A percentile compares a stretch with the other conserved stretches of the same genome.
Evolutionary conservation across 306 rosid genomes (phyloP).

Genomic region (Carpinus viminea): DNA sequence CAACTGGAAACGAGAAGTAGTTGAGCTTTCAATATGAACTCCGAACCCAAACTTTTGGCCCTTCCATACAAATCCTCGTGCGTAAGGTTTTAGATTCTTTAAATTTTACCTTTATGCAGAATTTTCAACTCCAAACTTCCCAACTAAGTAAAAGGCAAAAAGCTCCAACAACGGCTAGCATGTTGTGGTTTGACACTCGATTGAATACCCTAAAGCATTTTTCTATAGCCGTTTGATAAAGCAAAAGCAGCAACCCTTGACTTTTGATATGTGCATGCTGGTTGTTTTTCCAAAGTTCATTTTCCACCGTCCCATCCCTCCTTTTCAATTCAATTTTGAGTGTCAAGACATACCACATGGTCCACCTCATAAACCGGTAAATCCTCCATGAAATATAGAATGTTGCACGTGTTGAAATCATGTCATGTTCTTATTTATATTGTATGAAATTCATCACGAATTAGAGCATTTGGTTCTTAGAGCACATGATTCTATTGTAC

Average conservation of each 20-base stretch:
- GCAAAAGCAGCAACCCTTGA: constrained; percentile 13
- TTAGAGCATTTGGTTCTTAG: too few relatives aligned
- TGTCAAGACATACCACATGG: background rate
- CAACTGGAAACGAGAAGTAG: background rate
- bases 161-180: background rate
- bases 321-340: constrained; percentile 24
- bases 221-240: constrained; percentile 37
- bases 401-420: too few relatives aligned
- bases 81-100: background rate
- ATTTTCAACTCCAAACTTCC: constrained; percentile 7
- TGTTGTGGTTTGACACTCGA: background rate
- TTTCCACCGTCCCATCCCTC: constrained; percentile 17
- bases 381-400: too few relatives aligned
- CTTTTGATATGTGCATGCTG: background rate
- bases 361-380: background rate
- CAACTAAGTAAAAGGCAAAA: constrained; percentile 6
- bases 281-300: constrained; percentile 12
- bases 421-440: too few relatives aligned
- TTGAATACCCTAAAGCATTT: background rate
- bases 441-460: too few relatives aligned
- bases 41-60: background rate
- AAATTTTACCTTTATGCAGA: background rate
- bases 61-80: background rate
- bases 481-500: too few relatives aligned
- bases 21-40: background rate